phyloP scores from a whole-genome alignment of 179 eudicot genomes.

The Carnegiea gigantea region DNA sequence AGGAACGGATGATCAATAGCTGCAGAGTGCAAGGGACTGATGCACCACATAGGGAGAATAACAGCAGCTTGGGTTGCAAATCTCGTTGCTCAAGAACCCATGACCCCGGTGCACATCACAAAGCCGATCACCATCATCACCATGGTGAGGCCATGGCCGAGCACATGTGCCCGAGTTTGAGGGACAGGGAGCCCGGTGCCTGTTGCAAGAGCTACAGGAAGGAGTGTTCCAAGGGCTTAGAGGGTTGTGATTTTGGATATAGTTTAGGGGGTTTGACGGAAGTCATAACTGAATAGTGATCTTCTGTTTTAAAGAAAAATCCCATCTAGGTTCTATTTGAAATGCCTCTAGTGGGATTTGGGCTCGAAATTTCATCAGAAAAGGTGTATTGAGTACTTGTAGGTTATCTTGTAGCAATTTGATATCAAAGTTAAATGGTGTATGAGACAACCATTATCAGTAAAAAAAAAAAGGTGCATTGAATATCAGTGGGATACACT shows the following conservation, averaged over 20 bases:
- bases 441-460: too few species aligned
- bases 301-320: neutral
- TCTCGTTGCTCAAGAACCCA: neutral
- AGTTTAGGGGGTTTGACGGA: constrained; percentile 40
- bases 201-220: constrained; percentile 42
- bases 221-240: constrained; percentile 30
- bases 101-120: neutral
- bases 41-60: neutral
- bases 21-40: neutral
- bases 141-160: constrained; percentile 1
- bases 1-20: neutral
- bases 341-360: too few species aligned
- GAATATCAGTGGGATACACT: neutral
- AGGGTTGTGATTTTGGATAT: constrained; percentile 16
- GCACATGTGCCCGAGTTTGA: constrained; percentile 24
- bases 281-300: constrained; percentile 37
- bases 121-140: constrained; percentile 5
- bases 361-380: too few species aligned
- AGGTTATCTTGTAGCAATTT: neutral
- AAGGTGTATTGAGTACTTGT: neutral
- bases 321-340: too few species aligned
- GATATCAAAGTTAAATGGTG: too few species aligned
- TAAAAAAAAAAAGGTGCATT: neutral
- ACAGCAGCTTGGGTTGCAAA: neutral
- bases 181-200: constrained; percentile 24